Evolutionary conservation across 192 early-diverging fungal genomes (phyloP).

Genomic region (Rhizophagus prolifer): DNA sequence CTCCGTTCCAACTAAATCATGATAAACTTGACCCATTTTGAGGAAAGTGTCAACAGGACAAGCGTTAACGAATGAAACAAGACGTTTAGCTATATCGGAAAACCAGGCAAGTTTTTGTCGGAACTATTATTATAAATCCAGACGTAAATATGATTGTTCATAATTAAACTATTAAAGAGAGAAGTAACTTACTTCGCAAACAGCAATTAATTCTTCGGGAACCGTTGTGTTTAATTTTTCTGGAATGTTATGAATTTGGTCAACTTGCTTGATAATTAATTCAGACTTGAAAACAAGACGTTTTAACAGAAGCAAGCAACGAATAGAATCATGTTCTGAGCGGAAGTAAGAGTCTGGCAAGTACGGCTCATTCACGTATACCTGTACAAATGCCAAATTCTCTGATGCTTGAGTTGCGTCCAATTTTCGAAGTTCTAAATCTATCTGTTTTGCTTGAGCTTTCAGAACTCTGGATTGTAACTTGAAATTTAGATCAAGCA

Average conservation of each 20-base stretch:
- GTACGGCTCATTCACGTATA: constrained; percentile 56
- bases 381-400: constrained; percentile 58
- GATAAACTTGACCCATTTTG: constrained; percentile 68
- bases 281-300: constrained; percentile 83
- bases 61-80: constrained; percentile 64
- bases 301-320: constrained; percentile 72
- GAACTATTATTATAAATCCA: constrained; percentile 38
- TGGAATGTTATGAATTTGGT: constrained; percentile 54
- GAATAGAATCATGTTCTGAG: constrained; percentile 76
- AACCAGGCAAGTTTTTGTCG: constrained; percentile 65
- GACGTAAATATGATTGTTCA: not conserved
- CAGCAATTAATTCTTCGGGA: constrained; percentile 51
- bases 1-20: constrained; percentile 80
- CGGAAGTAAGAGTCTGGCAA: constrained; percentile 83
- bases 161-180: not conserved
- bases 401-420: constrained; percentile 83
- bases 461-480: constrained; percentile 80
- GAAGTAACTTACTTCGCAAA: constrained; percentile 46
- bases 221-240: constrained; percentile 60
- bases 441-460: constrained; percentile 85
- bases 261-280: constrained; percentile 71
- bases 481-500: constrained; percentile 78
- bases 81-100: constrained; percentile 64
- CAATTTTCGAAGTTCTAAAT: constrained; percentile 84
- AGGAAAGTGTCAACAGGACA: constrained; percentile 72